Evolutionary conservation across 164 flowering plant species (phyloP).

Genomic region (Tinospora cordifolia): DNA sequence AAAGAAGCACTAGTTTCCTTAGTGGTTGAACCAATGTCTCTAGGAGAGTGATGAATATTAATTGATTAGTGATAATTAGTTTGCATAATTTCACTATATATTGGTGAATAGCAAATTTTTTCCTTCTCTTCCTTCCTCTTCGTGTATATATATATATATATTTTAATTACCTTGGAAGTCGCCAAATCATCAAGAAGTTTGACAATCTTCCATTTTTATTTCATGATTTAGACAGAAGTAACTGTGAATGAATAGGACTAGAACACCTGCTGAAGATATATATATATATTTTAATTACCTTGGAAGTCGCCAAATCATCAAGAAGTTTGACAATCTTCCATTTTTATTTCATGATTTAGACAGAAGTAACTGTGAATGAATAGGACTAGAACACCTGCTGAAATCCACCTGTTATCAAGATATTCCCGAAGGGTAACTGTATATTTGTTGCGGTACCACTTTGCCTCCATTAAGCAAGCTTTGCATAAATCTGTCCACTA

Average conservation of each 20-base stretch:
- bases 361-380: conserved; percentile 25
- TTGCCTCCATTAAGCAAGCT: conserved; percentile 36
- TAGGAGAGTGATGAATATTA: background rate
- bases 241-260: conserved; percentile 17
- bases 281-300: too few species aligned
- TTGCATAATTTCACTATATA: too few species aligned
- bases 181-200: conserved; percentile 34
- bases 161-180: conserved; percentile 39
- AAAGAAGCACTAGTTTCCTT: conserved; percentile 4
- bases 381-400: conserved; percentile 21
- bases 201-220: conserved; percentile 13
- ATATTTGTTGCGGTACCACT: conserved; percentile 27
- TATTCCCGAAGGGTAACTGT: conserved; percentile 38
- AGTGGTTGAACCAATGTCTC: conserved; percentile 11
- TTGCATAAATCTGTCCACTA: conserved; percentile 47
- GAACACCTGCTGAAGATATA: conserved; percentile 28
- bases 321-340: conserved; percentile 24
- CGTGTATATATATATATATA: too few species aligned
- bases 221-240: conserved; percentile 19
- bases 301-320: conserved; percentile 34
- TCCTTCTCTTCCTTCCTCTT: too few species aligned
- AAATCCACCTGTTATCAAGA: conserved; percentile 33
- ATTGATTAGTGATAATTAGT: too few species aligned
- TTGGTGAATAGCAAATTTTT: too few species aligned
- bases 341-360: background rate